Evolutionary conservation across 2,329 filamentous ascomycete species (phyloP).

Genomic region (Trichoderma brevicompactum): DNA sequence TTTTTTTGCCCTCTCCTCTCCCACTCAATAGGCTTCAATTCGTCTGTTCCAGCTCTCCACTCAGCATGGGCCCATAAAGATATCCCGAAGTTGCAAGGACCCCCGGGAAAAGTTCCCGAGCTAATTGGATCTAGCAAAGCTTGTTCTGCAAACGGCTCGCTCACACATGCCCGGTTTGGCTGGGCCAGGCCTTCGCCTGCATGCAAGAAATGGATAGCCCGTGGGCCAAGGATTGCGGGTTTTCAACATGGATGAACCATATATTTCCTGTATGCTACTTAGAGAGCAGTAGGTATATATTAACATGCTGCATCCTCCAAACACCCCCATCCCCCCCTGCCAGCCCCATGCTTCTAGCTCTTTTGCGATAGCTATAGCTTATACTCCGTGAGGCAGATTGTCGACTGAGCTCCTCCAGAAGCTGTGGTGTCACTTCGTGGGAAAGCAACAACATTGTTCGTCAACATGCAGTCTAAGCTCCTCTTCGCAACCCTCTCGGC

Average conservation of each 20-base stretch:
- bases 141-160: slow-evolving; percentile 25
- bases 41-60: slow-evolving; percentile 1
- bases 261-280: too few relatives aligned
- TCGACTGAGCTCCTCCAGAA: background rate
- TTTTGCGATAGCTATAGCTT: background rate
- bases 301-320: background rate
- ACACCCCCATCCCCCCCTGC: background rate
- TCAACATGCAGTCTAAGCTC: slow-evolving; percentile 47
- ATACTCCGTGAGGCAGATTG: background rate
- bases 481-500: slow-evolving; percentile 39
- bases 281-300: background rate
- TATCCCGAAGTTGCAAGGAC: background rate
- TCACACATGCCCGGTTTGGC: slow-evolving; percentile 9
- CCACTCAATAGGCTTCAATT: slow-evolving; percentile 1
- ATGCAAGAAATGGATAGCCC: background rate
- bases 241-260: too few relatives aligned
- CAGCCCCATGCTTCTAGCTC: background rate
- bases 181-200: background rate
- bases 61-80: background rate
- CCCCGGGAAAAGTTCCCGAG: background rate
- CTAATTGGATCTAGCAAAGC: slow-evolving; percentile 14
- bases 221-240: too few relatives aligned
- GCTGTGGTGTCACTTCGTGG: too few relatives aligned
- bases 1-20: background rate
- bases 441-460: background rate